Percentiles rank a stretch among this genome's conserved stretches.
phyloP scores from a whole-genome alignment of 257 asterid species.

The Nicotiana undulata region DNA sequence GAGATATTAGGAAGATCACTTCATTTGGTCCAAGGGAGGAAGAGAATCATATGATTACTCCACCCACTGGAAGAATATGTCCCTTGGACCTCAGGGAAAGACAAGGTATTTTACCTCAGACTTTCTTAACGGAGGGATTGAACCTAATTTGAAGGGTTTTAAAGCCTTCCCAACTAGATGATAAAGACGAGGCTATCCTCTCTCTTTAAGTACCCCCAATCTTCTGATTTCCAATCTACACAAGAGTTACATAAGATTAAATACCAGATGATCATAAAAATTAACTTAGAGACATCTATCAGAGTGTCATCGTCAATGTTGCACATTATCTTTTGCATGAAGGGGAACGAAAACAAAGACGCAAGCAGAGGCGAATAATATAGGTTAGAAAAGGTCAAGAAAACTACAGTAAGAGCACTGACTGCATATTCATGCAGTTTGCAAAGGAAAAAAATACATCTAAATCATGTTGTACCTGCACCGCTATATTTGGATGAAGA shows the following conservation, averaged over 20 bases:
- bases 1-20: neutral
- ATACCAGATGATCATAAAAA: neutral
- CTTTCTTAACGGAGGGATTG: neutral
- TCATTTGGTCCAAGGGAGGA: neutral
- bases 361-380: neutral
- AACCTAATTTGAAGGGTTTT: neutral
- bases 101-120: neutral
- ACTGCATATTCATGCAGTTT: neutral
- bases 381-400: neutral
- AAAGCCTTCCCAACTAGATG: neutral
- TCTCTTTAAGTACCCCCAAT: neutral
- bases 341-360: neutral
- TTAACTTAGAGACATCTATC: neutral
- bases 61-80: neutral
- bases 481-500: slow-evolving; percentile 60
- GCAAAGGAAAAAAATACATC: neutral
- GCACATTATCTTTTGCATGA: neutral
- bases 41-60: neutral
- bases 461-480: slow-evolving; percentile 44
- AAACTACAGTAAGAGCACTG: neutral
- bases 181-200: neutral
- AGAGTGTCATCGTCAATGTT: neutral
- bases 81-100: neutral
- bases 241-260: neutral
- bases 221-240: neutral